phyloP scores from a whole-genome alignment of 2,329 filamentous ascomycete genomes.

The Ceratocystis eucalypticola region DNA sequence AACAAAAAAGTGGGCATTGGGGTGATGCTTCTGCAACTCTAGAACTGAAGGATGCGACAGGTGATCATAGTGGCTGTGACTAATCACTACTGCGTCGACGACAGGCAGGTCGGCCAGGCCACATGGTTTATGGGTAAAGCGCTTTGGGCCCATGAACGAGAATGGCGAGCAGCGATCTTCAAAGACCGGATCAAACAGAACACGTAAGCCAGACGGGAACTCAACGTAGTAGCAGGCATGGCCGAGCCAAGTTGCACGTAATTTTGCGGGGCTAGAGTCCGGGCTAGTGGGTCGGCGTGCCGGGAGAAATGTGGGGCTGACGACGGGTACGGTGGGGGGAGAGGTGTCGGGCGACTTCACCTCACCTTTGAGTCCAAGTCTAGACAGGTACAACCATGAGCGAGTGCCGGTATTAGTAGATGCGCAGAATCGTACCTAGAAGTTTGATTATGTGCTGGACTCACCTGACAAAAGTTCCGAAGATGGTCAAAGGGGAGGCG shows the following conservation, averaged over 20 bases:
- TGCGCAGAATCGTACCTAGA: too few species aligned
- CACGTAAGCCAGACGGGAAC: slow-evolving; percentile 71
- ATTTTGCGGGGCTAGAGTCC: slow-evolving; percentile 29
- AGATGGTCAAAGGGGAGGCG: slow-evolving; percentile 10
- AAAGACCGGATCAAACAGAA: slow-evolving; percentile 89
- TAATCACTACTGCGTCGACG: slow-evolving; percentile 67
- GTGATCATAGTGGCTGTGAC: slow-evolving; percentile 89
- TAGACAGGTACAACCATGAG: slow-evolving; percentile 12
- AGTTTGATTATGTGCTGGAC: background rate
- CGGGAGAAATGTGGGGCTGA: slow-evolving; percentile 52
- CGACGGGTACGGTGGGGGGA: slow-evolving; percentile 52
- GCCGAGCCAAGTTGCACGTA: slow-evolving; percentile 87
- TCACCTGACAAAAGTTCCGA: slow-evolving; percentile 14
- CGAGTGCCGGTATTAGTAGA: too few species aligned
- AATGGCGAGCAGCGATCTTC: slow-evolving; percentile 75
- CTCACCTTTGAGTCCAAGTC: slow-evolving; percentile 31
- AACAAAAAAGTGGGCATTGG: slow-evolving; percentile 75
- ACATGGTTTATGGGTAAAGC: slow-evolving; percentile 68
- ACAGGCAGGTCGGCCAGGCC: slow-evolving; percentile 62
- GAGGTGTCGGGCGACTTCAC: slow-evolving; percentile 44
- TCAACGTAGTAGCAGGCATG: slow-evolving; percentile 91
- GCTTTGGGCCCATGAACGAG: slow-evolving; percentile 54
- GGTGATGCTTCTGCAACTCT: slow-evolving; percentile 56
- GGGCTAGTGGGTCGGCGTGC: slow-evolving; percentile 36
- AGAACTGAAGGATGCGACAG: slow-evolving; percentile 63